These are phyloP conservation scores for Aspergillus wentii DNA, from an alignment of 495 filamentous ascomycete genomes.

Conservation along the genomic window DNA sequence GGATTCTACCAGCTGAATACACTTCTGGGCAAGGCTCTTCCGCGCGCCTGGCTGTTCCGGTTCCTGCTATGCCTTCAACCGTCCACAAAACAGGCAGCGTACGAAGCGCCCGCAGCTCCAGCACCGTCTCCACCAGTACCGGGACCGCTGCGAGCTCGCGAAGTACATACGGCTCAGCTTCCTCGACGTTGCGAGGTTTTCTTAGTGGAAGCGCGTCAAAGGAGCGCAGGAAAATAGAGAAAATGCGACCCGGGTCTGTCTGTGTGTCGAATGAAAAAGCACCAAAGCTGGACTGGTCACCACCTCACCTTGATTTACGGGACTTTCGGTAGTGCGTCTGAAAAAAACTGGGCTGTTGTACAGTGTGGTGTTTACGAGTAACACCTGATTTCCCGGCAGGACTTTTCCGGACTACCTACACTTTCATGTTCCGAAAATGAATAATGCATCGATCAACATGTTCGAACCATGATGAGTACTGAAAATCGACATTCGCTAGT, in stretches of 20 bases:
- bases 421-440: background rate
- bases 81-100: slow-evolving; percentile 32
- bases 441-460: slow-evolving; percentile 10
- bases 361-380: background rate
- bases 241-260: slow-evolving; percentile 23
- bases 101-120: slow-evolving; percentile 39
- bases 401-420: background rate
- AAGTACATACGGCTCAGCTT: slow-evolving; percentile 36
- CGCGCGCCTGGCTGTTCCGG: slow-evolving; percentile 29
- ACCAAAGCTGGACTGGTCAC: slow-evolving; percentile 38
- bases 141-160: slow-evolving; percentile 28
- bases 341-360: background rate
- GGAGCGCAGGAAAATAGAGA: slow-evolving; percentile 29
- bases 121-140: slow-evolving; percentile 34
- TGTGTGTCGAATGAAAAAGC: slow-evolving; percentile 31
- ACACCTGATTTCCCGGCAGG: background rate
- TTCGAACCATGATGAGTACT: slow-evolving; percentile 4
- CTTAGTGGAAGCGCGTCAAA: slow-evolving; percentile 25
- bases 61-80: slow-evolving; percentile 27
- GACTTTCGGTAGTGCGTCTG: slow-evolving; percentile 26
- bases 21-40: slow-evolving; percentile 13
- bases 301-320: slow-evolving; percentile 35
- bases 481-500: slow-evolving; percentile 11
- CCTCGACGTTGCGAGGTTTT: slow-evolving; percentile 37
- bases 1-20: slow-evolving; percentile 23